These are phyloP conservation scores for Phlebopus sp. DNA, from an alignment of 1,284 basidiomycete species.

Conservation along the genomic window DNA sequence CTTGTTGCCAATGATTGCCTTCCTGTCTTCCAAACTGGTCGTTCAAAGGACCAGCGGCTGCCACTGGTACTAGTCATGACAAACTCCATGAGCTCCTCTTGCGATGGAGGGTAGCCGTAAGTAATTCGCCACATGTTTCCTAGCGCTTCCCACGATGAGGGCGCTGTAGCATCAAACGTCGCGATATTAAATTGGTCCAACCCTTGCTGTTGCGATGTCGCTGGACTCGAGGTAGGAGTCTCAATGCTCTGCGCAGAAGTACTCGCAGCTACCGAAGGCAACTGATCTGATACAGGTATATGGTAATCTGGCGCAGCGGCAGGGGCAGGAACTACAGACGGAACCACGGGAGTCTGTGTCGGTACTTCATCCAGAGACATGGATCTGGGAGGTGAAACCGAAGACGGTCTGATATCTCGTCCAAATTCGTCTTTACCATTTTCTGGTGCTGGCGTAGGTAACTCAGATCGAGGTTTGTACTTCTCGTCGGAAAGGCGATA, in stretches of 20 bases:
- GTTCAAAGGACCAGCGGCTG: slow-evolving; percentile 21
- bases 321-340: slow-evolving; percentile 39
- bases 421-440: slow-evolving; percentile 76
- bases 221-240: slow-evolving; percentile 35
- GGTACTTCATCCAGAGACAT: slow-evolving; percentile 33
- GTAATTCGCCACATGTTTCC: slow-evolving; percentile 71
- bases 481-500: slow-evolving; percentile 38
- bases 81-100: slow-evolving; percentile 72
- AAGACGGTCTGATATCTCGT: slow-evolving; percentile 63
- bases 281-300: slow-evolving; percentile 47
- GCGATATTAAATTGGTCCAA: slow-evolving; percentile 65
- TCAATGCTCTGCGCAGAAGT: slow-evolving; percentile 43
- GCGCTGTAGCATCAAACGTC: slow-evolving; percentile 66
- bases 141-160: slow-evolving; percentile 71
- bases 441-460: slow-evolving; percentile 27
- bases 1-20: slow-evolving; percentile 24
- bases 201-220: slow-evolving; percentile 40
- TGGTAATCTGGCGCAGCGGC: slow-evolving; percentile 39
- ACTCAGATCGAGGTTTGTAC: slow-evolving; percentile 21
- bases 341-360: slow-evolving; percentile 32
- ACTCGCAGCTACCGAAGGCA: slow-evolving; percentile 50
- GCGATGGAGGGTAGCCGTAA: slow-evolving; percentile 61
- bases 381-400: slow-evolving; percentile 29
- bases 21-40: slow-evolving; percentile 16
- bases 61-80: slow-evolving; percentile 46